phyloP scores from a whole-genome alignment of 768 basidiomycete species.

The Tylopilus intermedius region DNA sequence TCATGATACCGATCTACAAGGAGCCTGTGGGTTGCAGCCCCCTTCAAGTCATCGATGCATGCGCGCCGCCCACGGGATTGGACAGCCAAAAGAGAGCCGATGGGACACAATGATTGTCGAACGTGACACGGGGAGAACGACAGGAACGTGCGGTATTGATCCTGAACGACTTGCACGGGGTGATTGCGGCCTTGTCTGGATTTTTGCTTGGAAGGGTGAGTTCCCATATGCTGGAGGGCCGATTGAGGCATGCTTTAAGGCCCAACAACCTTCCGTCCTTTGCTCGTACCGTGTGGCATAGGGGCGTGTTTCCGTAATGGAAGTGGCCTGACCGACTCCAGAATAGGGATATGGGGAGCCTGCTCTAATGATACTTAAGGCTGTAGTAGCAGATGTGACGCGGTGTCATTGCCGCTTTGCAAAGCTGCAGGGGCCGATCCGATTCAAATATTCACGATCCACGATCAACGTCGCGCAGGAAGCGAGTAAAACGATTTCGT shows the following conservation, averaged over 20 bases:
- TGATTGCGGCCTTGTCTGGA: conserved; percentile 1
- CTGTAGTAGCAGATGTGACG: conserved; percentile 2
- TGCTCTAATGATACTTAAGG: conserved; percentile 10
- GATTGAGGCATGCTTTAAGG: conserved; percentile 55
- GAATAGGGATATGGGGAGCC: conserved; percentile 18
- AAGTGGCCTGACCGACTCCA: conserved; percentile 53
- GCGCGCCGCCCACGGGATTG: conserved; percentile 51
- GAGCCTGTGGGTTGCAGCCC: conserved; percentile 8
- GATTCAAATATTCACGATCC: no score
- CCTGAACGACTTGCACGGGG: conserved; percentile 19
- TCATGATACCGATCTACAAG: conserved; percentile 38
- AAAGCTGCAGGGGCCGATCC: no score
- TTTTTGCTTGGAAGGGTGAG: conserved; percentile 28
- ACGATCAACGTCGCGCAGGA: no score
- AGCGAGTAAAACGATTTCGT: no score
- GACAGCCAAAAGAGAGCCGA: conserved; percentile 49
- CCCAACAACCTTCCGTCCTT: conserved; percentile 58
- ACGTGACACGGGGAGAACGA: conserved; percentile 54
- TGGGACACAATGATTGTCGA: conserved; percentile 17
- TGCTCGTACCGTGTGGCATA: conserved; percentile 62
- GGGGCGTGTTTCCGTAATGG: conserved; percentile 40
- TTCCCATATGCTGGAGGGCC: conserved; percentile 54
- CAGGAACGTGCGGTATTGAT: conserved; percentile 45
- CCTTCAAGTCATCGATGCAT: conserved; percentile 45
- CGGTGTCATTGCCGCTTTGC: neutral